These are phyloP conservation scores for Monosporozyma yasuniensis DNA, from an alignment of 805 yeast species.

Conservation along the genomic window DNA sequence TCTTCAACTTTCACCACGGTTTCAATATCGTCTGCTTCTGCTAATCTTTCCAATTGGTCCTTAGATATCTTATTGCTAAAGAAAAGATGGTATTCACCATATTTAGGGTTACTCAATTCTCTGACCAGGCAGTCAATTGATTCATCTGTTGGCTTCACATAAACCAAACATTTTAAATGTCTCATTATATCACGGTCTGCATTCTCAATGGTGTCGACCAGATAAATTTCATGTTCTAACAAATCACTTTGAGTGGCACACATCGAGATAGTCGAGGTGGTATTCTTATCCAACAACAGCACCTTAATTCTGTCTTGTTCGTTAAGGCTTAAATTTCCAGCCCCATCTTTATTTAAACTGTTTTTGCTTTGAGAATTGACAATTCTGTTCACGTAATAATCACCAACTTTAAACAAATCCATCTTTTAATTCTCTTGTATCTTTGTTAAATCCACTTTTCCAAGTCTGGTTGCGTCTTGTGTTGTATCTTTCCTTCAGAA, in stretches of 20 bases:
- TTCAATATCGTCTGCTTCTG: constrained; percentile 85
- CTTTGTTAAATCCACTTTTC: too few species aligned
- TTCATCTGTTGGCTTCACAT: constrained; percentile 61
- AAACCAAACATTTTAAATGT: constrained; percentile 73
- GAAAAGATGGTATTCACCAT: constrained; percentile 64
- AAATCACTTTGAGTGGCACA: constrained; percentile 81
- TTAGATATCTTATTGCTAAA: constrained; percentile 73
- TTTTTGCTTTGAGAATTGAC: constrained; percentile 23
- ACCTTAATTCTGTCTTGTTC: constrained; percentile 46
- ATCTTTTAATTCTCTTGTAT: constrained; percentile 16
- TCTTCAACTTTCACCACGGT: constrained; percentile 70
- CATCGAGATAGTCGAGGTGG: constrained; percentile 81
- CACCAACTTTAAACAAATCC: constrained; percentile 42
- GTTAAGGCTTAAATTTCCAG: neutral
- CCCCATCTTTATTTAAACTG: neutral
- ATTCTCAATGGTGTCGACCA: constrained; percentile 65
- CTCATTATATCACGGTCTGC: constrained; percentile 57
- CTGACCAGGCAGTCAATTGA: constrained; percentile 50
- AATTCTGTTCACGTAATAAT: constrained; percentile 36
- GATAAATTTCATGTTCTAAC: constrained; percentile 71
- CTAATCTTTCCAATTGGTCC: constrained; percentile 72
- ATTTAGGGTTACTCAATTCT: constrained; percentile 74
- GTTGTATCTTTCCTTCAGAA: neutral
- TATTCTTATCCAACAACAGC: constrained; percentile 65
- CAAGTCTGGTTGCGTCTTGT: neutral